phyloP scores from a whole-genome alignment of 495 filamentous ascomycete species.

The Stereocaulon alpinum region DNA sequence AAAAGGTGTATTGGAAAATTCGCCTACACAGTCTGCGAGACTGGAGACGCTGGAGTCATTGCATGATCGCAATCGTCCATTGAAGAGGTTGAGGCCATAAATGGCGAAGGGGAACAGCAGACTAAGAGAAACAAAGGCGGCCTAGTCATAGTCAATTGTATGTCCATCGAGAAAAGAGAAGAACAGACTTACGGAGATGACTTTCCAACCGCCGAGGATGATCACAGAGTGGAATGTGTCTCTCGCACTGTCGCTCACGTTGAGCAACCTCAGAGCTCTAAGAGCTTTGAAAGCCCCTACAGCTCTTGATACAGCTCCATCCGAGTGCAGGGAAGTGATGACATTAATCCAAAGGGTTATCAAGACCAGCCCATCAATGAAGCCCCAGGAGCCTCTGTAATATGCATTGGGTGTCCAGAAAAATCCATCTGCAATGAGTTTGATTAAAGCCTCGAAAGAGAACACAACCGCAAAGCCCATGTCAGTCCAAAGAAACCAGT shows the following conservation, averaged over 20 bases:
- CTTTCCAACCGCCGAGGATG: constrained; percentile 84
- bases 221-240: constrained; percentile 96
- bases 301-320: constrained; percentile 73
- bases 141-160: constrained; percentile 30
- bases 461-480: constrained; percentile 83
- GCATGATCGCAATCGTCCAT: constrained; percentile 67
- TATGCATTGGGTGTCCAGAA: constrained; percentile 98
- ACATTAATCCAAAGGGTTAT: constrained; percentile 96
- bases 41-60: constrained; percentile 55
- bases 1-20: constrained; percentile 67
- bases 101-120: constrained; percentile 94
- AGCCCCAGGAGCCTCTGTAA: constrained; percentile 90
- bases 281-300: constrained; percentile 97
- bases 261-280: constrained; percentile 83
- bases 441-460: constrained; percentile 78
- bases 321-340: constrained; percentile 61
- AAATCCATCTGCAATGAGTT: constrained; percentile 91
- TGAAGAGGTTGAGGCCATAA: constrained; percentile 87
- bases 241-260: constrained; percentile 90
- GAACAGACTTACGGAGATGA: constrained; percentile 47
- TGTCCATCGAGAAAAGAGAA: background rate
- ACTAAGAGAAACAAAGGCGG: constrained; percentile 87
- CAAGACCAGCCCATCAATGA: constrained; percentile 89
- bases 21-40: constrained; percentile 68
- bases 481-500: constrained; percentile 93